A percentile compares a stretch with the other conserved stretches of the same genome.
These are phyloP conservation scores for Colletotrichum sp. DNA, from an alignment of 2,329 filamentous ascomycete genomes.

Conservation along the genomic window DNA sequence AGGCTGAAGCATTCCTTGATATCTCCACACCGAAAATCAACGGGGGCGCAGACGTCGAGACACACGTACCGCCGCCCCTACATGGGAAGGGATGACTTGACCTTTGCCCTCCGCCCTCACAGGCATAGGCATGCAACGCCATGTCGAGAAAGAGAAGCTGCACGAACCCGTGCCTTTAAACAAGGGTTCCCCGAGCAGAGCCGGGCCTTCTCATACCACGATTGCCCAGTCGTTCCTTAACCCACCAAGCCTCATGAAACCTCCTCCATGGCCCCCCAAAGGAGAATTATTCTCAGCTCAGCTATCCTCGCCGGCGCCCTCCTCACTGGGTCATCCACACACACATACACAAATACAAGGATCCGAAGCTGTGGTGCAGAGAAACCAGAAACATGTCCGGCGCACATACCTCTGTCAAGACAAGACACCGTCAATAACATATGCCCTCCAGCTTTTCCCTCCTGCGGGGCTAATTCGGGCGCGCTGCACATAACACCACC, in stretches of 20 bases:
- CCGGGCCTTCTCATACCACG: not conserved
- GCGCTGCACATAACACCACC: not conserved
- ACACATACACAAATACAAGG: not conserved
- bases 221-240: not conserved
- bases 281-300: not conserved
- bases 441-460: not conserved
- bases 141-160: not conserved
- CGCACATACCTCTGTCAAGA: not conserved
- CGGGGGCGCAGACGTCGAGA: not conserved
- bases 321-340: not conserved
- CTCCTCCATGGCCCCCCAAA: not conserved
- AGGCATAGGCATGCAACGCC: not conserved
- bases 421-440: not conserved
- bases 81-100: not conserved
- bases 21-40: not conserved
- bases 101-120: not conserved
- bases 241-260: constrained; percentile 1
- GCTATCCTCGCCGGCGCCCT: not conserved
- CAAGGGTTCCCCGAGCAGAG: not conserved
- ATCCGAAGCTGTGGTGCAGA: not conserved
- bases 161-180: not conserved
- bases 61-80: not conserved
- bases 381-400: not conserved
- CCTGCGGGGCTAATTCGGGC: not conserved
- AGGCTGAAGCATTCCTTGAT: not conserved